These are phyloP conservation scores for Daldinia grandis DNA, from an alignment of 495 filamentous ascomycete genomes.

Conservation along the genomic window DNA sequence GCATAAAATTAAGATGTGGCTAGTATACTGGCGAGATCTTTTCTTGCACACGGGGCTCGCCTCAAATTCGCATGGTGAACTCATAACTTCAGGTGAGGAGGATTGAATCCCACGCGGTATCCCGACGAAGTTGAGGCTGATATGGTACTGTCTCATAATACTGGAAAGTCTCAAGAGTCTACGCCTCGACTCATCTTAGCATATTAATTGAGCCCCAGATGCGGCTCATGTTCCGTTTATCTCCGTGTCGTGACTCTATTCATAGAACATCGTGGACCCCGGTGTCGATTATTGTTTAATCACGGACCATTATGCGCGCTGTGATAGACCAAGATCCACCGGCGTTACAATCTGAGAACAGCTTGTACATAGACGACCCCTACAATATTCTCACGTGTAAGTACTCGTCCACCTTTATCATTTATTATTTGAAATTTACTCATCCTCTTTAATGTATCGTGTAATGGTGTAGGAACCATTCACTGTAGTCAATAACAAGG, in stretches of 20 bases:
- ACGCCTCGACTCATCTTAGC: constrained; percentile 25
- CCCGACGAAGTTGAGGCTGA: constrained; percentile 33
- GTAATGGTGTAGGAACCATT: background rate
- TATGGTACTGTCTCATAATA: constrained; percentile 34
- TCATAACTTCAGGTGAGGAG: constrained; percentile 20
- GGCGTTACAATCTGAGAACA: background rate
- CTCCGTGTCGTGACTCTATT: constrained; percentile 38
- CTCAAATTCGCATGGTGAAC: background rate
- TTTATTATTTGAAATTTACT: background rate
- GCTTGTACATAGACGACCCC: background rate
- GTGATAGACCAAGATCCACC: constrained; percentile 18
- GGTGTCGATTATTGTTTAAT: constrained; percentile 16
- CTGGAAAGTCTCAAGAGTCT: constrained; percentile 18
- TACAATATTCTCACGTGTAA: constrained; percentile 1
- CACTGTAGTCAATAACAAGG: constrained; percentile 14
- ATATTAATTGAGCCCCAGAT: constrained; percentile 26
- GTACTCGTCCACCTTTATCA: background rate
- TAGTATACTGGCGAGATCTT: constrained; percentile 19
- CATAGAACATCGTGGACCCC: constrained; percentile 36
- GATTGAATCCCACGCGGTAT: constrained; percentile 25
- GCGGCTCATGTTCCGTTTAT: constrained; percentile 30
- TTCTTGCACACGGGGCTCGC: constrained; percentile 18
- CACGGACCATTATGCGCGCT: constrained; percentile 34
- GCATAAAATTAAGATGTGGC: constrained; percentile 32
- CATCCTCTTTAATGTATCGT: background rate